Evolutionary conservation across 2,329 filamentous ascomycete species (phyloP).

Genomic region (Arthrobotrys sinensis): DNA sequence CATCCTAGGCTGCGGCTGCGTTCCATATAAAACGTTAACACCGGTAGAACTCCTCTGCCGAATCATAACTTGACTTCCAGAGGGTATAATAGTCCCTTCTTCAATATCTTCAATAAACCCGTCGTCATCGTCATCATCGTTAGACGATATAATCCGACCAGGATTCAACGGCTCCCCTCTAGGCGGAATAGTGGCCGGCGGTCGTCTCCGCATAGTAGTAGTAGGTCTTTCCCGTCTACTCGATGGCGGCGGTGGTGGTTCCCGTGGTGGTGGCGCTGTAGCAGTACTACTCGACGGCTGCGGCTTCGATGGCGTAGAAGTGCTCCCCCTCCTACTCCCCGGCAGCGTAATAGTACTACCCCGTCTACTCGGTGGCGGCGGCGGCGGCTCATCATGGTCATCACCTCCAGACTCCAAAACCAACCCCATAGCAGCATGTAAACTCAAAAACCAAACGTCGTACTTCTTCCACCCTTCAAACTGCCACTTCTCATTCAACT

Average conservation of each 20-base stretch:
- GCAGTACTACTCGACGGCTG: no score
- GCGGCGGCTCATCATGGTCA: constrained; percentile 5
- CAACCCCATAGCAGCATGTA: not conserved
- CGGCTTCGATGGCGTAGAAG: no score
- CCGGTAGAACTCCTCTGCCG: not conserved
- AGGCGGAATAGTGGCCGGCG: no score
- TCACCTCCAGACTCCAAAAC: not conserved
- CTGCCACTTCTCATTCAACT: constrained; percentile 38
- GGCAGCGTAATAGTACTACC: not conserved
- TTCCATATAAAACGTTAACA: not conserved
- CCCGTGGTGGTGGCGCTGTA: no score
- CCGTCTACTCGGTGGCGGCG: not conserved
- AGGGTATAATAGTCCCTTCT: not conserved
- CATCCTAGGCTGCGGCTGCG: not conserved
- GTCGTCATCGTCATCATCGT: constrained; percentile 37
- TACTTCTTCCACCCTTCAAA: constrained; percentile 25
- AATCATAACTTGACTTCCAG: not conserved
- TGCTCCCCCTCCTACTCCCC: not conserved
- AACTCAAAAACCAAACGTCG: not conserved
- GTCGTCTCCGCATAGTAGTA: no score
- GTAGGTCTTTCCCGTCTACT: no score
- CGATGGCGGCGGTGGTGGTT: no score
- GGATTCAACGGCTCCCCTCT: no score
- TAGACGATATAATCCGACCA: not conserved
- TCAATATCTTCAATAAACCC: constrained; percentile 33